Conservation (phyloP, 2,329 filamentous ascomycete species). For the Botrytis squamosa region DNA sequence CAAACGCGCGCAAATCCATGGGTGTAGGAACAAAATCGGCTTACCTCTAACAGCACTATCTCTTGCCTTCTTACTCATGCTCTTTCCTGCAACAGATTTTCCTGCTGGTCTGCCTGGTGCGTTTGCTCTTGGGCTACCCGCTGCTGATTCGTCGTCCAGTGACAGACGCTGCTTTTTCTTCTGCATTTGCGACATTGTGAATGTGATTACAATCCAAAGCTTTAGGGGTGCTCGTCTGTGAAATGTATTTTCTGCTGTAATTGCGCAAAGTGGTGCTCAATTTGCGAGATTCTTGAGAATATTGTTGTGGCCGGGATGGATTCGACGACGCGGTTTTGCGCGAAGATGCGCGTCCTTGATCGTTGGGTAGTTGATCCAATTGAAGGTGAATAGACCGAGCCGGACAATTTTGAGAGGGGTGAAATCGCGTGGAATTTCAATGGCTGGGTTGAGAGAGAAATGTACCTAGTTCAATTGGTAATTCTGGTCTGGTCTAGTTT, state of each 20-base stretch:
- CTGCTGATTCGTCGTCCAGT: not conserved
- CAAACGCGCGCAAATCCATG: not conserved
- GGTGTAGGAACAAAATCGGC: not conserved
- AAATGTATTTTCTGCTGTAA: not conserved
- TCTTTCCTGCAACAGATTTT: not conserved
- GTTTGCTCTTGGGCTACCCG: not conserved
- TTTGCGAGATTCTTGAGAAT: not conserved
- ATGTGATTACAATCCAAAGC: not conserved
- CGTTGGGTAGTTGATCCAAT: not conserved
- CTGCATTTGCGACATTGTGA: constrained; percentile 19
- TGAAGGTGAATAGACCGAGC: not conserved
- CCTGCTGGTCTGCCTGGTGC: constrained; percentile 3
- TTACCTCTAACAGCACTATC: constrained; percentile 20
- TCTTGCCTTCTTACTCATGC: not conserved
- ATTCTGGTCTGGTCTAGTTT: not conserved
- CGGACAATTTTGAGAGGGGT: too few relatives aligned
- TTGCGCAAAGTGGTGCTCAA: not conserved
- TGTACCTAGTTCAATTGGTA: not conserved
- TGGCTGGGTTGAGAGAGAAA: not conserved
- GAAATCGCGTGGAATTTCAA: not conserved
- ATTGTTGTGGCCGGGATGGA: not conserved
- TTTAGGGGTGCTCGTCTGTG: not conserved
- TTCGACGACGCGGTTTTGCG: constrained; percentile 13
- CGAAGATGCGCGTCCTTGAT: not conserved
- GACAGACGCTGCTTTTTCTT: constrained; percentile 15